Conservation (phyloP, 768 basidiomycete species). For the Lentinula sp. region DNA sequence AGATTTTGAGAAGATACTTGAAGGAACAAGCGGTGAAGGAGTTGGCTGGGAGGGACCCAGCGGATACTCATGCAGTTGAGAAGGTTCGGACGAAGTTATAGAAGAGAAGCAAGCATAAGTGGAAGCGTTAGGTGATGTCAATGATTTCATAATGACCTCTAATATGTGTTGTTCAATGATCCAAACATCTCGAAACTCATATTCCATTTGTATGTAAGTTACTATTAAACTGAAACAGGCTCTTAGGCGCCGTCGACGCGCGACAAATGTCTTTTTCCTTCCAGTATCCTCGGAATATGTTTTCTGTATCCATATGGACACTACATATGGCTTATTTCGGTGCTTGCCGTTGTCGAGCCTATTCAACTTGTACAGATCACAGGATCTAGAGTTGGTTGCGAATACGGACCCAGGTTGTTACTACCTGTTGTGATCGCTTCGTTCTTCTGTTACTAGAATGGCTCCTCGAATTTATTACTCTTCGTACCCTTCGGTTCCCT, state of each 20-base stretch:
- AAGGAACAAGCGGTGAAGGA: constrained; percentile 64
- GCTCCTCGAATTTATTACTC: constrained; percentile 23
- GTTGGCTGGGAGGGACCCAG: constrained; percentile 3
- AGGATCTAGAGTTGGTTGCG: not conserved
- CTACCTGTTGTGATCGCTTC: not conserved
- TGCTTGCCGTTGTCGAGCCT: too few relatives aligned
- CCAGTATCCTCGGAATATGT: not conserved
- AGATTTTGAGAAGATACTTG: constrained; percentile 77
- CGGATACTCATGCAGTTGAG: not conserved
- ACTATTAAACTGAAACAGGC: too few relatives aligned
- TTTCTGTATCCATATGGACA: not conserved
- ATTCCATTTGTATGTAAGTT: too few relatives aligned
- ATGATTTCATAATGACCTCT: not conserved
- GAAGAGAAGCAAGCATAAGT: too few relatives aligned
- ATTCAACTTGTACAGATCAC: not conserved
- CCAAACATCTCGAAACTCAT: too few relatives aligned
- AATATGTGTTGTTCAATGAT: not conserved
- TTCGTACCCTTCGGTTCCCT: constrained; percentile 13
- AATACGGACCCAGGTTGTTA: not conserved
- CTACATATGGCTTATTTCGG: too few relatives aligned
- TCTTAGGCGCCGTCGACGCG: too few relatives aligned
- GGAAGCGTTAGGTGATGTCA: not conserved
- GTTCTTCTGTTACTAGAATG: constrained; percentile 4
- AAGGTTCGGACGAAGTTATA: not conserved
- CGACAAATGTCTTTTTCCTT: not conserved